phyloP scores from a whole-genome alignment of 148 eudicot genomes.

The Oxyria digyna region DNA sequence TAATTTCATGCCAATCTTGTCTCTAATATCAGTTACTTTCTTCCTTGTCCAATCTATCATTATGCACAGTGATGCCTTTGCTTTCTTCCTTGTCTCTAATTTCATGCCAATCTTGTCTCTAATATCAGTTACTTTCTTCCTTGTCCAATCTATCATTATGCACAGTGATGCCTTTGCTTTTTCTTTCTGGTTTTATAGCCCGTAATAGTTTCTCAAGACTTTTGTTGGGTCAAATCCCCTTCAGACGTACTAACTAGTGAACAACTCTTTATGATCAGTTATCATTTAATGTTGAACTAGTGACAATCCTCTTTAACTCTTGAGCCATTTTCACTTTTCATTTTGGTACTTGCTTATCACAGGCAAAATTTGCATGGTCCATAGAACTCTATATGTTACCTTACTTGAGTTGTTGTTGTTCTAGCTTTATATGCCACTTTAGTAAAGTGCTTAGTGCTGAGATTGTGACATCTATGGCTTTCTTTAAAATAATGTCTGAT shows the following conservation, averaged over 20 bases:
- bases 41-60: neutral
- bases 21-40: too few species aligned
- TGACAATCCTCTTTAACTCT: neutral
- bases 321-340: neutral
- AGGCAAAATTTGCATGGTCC: neutral
- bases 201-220: neutral
- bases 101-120: neutral
- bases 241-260: neutral
- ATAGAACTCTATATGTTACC: neutral
- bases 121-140: too few species aligned
- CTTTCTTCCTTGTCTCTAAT: neutral
- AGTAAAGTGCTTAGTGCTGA: neutral
- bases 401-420: neutral
- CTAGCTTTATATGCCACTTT: neutral
- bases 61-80: neutral
- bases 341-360: neutral
- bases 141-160: neutral
- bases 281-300: neutral
- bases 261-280: neutral
- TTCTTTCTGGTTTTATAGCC: neutral
- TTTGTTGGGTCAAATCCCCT: too few species aligned
- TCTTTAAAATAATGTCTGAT: neutral
- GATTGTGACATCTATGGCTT: neutral
- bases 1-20: too few species aligned
- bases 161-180: too few species aligned